Conservation (phyloP, 202 grass and related monocot species). For the Thinopyrum obtusiflorum region DNA sequence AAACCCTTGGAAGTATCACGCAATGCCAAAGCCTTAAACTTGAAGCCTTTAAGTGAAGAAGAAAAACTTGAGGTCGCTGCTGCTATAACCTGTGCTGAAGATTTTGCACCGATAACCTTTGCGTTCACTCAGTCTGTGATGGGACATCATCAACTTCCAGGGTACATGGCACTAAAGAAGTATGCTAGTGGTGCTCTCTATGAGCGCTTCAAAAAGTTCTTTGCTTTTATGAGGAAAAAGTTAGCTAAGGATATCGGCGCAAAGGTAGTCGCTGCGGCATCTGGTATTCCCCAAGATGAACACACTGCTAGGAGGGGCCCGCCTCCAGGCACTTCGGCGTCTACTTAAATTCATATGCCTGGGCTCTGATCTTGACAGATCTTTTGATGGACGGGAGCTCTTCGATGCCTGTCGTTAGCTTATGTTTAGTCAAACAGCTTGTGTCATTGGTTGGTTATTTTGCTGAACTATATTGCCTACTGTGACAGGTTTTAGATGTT, state of each 20-base stretch:
- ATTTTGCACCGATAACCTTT: not conserved
- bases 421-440: not conserved
- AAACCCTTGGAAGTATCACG: not conserved
- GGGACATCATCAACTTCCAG: not conserved
- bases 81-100: not conserved
- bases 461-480: not conserved
- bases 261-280: not conserved
- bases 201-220: not conserved
- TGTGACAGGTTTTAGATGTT: not conserved
- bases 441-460: not conserved
- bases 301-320: not conserved
- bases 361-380: not conserved
- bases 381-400: not conserved
- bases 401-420: not conserved
- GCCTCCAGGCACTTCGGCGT: not conserved
- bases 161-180: constrained; percentile 4
- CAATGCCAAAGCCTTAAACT: not conserved
- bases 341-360: not conserved
- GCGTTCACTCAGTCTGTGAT: not conserved
- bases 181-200: not conserved
- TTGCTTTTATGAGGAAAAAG: not conserved
- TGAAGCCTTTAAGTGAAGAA: not conserved
- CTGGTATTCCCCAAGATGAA: not conserved
- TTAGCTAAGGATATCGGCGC: not conserved
- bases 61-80: not conserved